Percentiles rank a stretch among this genome's conserved stretches.
phyloP scores from a whole-genome alignment of 164 flowering plant genomes.

The Hamamelis virginiana region DNA sequence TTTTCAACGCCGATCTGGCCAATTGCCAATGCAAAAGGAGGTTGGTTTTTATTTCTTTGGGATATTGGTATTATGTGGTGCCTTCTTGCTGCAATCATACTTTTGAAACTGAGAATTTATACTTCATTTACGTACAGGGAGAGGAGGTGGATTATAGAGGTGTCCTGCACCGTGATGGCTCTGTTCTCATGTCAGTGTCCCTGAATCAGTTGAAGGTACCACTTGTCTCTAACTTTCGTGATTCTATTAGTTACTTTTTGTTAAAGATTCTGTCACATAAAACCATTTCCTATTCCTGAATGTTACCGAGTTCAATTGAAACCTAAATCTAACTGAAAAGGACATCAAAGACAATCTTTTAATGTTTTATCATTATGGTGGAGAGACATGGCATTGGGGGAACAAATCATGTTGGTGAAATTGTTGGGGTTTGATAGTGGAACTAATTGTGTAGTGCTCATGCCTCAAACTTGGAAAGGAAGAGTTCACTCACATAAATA shows the following conservation, averaged over 20 bases:
- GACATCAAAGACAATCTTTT: not conserved
- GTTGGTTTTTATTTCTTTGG: slow-evolving; percentile 32
- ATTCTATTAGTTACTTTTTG: not conserved
- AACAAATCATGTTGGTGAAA: not conserved
- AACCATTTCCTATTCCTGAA: not conserved
- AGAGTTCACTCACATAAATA: too few species aligned
- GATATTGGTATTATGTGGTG: not conserved
- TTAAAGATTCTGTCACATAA: not conserved
- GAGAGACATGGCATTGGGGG: not conserved
- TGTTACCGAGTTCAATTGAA: not conserved
- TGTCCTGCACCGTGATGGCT: slow-evolving; percentile 95
- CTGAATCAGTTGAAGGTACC: slow-evolving; percentile 82
- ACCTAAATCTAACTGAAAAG: not conserved
- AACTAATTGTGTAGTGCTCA: not conserved
- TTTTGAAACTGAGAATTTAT: slow-evolving; percentile 2
- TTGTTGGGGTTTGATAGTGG: not conserved
- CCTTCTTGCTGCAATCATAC: not conserved
- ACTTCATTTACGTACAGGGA: slow-evolving; percentile 45
- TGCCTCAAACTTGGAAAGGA: not conserved
- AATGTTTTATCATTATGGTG: not conserved
- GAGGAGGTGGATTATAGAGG: slow-evolving; percentile 97
- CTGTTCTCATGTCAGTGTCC: slow-evolving; percentile 92
- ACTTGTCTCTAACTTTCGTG: not conserved
- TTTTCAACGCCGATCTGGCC: slow-evolving; percentile 92
- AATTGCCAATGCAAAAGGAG: slow-evolving; percentile 89